A percentile compares a stretch with the other conserved stretches of the same genome.
These are phyloP conservation scores for Phytophthora tubulina DNA, from an alignment of 352 stramenopile species.

Conservation along the genomic window DNA sequence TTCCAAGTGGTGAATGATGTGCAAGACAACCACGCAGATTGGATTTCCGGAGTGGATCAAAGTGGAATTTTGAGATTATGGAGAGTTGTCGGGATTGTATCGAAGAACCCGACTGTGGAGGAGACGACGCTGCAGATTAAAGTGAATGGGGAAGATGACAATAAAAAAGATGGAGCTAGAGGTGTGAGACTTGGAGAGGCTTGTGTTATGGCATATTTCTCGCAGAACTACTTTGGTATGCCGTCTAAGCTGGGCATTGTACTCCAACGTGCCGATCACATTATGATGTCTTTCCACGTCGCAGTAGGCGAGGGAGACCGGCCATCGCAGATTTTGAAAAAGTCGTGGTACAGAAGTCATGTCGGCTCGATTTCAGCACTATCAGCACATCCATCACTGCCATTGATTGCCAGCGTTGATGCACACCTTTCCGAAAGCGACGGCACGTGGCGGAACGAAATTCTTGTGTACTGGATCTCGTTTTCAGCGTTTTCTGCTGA, in stretches of 20 bases:
- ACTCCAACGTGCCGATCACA: constrained; percentile 76
- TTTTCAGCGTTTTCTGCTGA: constrained; percentile 86
- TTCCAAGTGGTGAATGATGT: constrained; percentile 60
- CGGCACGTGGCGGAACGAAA: constrained; percentile 50
- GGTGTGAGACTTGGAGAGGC: constrained; percentile 57
- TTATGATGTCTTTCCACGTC: constrained; percentile 81
- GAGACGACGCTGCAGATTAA: constrained; percentile 77
- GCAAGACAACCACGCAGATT: constrained; percentile 66
- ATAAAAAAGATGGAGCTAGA: not conserved
- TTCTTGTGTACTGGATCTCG: constrained; percentile 87
- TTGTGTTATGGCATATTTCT: constrained; percentile 86
- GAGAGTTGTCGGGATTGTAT: constrained; percentile 59
- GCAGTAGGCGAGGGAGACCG: constrained; percentile 50
- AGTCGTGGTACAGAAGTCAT: constrained; percentile 84
- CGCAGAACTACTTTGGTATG: constrained; percentile 73
- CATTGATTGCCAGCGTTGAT: constrained; percentile 78
- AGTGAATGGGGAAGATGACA: constrained; percentile 70
- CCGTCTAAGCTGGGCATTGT: constrained; percentile 83
- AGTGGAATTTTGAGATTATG: constrained; percentile 76
- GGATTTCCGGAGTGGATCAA: constrained; percentile 77
- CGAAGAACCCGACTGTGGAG: constrained; percentile 45
- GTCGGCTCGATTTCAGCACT: constrained; percentile 75
- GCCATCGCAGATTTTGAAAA: constrained; percentile 71
- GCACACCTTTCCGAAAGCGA: constrained; percentile 31
- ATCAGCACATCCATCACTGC: constrained; percentile 77